Conservation (phyloP, 2,329 filamentous ascomycete species). For the Colletotrichum aenigma region DNA sequence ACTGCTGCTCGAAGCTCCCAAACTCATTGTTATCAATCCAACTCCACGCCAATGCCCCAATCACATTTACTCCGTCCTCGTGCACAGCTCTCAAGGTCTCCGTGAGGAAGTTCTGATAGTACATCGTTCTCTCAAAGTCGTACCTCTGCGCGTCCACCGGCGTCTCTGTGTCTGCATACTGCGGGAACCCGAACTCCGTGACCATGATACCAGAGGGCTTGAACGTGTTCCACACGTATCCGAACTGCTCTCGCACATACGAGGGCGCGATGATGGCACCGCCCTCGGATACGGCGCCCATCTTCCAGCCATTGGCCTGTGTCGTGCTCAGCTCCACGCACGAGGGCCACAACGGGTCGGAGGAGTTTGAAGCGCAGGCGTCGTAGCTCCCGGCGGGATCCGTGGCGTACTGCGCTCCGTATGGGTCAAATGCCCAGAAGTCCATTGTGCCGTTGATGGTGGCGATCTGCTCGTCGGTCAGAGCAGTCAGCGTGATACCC, state of each 20-base stretch:
- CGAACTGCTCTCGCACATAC: slow-evolving; percentile 60
- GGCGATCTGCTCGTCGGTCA: slow-evolving; percentile 50
- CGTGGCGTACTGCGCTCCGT: slow-evolving; percentile 53
- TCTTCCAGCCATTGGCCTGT: slow-evolving; percentile 59
- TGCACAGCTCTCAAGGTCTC: slow-evolving; percentile 60
- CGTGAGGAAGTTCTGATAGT: slow-evolving; percentile 58
- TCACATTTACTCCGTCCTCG: slow-evolving; percentile 59
- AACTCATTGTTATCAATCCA: slow-evolving; percentile 61
- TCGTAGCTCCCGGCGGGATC: slow-evolving; percentile 49
- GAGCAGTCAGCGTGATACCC: slow-evolving; percentile 45
- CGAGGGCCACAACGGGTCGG: slow-evolving; percentile 47
- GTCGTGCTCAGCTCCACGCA: slow-evolving; percentile 54
- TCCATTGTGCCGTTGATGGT: slow-evolving; percentile 57
- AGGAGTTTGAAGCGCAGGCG: slow-evolving; percentile 48
- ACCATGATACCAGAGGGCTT: slow-evolving; percentile 46
- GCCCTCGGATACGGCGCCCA: slow-evolving; percentile 59
- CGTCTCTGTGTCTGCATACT: slow-evolving; percentile 49
- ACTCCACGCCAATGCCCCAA: slow-evolving; percentile 59
- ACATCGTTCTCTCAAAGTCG: slow-evolving; percentile 56
- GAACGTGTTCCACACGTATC: slow-evolving; percentile 66
- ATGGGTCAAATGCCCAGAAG: slow-evolving; percentile 62
- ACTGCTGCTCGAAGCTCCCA: slow-evolving; percentile 57
- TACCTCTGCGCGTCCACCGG: slow-evolving; percentile 49
- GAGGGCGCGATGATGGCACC: slow-evolving; percentile 64
- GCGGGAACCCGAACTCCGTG: slow-evolving; percentile 63